phyloP scores from a whole-genome alignment of 169 alveolate genomes.

The Cryptosporidium felis region DNA sequence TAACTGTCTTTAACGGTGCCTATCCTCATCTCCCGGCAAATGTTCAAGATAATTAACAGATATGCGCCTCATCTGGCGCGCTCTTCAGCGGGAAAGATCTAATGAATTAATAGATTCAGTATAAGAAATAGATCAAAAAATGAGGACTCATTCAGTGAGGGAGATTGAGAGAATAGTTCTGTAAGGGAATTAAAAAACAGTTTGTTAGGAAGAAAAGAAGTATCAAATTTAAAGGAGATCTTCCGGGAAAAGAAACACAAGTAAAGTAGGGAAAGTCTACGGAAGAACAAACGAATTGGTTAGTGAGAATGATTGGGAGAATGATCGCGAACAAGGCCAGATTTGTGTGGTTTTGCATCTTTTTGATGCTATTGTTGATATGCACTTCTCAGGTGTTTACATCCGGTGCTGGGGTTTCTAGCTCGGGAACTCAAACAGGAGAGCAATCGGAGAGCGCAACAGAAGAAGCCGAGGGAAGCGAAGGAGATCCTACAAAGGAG shows the following conservation, averaged over 20 bases:
- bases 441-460: background rate
- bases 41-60: background rate
- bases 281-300: background rate
- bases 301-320: background rate
- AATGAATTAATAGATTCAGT: slow-evolving; percentile 70
- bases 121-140: slow-evolving; percentile 36
- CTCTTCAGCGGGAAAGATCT: slow-evolving; percentile 8
- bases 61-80: background rate
- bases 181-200: slow-evolving; percentile 41
- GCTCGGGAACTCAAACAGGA: background rate
- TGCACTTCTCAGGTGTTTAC: background rate
- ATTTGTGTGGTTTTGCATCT: slow-evolving; percentile 12
- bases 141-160: slow-evolving; percentile 40
- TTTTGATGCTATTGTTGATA: background rate
- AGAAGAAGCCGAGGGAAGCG: slow-evolving; percentile 48
- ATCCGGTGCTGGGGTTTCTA: background rate
- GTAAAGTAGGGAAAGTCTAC: background rate
- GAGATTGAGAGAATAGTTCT: slow-evolving; percentile 54
- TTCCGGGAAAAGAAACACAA: background rate
- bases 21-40: no score
- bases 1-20: no score
- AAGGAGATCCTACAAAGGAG: background rate
- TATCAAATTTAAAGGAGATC: slow-evolving; percentile 12
- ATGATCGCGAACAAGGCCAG: background rate
- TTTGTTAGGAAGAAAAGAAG: slow-evolving; percentile 20